Percentiles rank a stretch among this genome's conserved stretches.
These are phyloP conservation scores for Paxillus rubicundulus DNA, from an alignment of 768 basidiomycete genomes.

Conservation along the genomic window DNA sequence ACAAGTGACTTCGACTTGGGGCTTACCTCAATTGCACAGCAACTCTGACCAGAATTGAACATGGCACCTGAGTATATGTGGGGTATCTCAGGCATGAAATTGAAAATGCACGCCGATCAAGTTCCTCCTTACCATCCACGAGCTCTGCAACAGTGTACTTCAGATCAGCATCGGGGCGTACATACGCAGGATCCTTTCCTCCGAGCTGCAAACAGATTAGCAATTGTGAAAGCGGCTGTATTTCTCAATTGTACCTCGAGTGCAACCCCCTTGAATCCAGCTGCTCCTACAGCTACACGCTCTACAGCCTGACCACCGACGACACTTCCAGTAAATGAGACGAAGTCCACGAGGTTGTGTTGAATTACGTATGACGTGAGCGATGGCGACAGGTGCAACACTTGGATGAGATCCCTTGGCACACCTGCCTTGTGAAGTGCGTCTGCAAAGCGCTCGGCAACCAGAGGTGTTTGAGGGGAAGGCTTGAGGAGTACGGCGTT, in stretches of 20 bases:
- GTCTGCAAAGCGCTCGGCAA: constrained; percentile 74
- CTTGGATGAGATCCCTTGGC: constrained; percentile 69
- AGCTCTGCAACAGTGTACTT: constrained; percentile 81
- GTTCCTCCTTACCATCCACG: constrained; percentile 68
- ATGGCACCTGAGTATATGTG: constrained; percentile 59
- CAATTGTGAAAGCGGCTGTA: not conserved
- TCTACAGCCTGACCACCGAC: constrained; percentile 72
- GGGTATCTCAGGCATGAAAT: not conserved
- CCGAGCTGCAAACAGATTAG: constrained; percentile 63
- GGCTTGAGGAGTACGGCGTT: constrained; percentile 93
- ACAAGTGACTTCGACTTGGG: constrained; percentile 12
- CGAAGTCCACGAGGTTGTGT: constrained; percentile 70
- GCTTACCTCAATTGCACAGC: constrained; percentile 88
- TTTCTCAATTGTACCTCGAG: constrained; percentile 58
- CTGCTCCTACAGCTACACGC: constrained; percentile 59
- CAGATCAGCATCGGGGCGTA: constrained; percentile 81
- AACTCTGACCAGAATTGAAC: constrained; percentile 98
- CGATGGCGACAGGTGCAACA: constrained; percentile 67
- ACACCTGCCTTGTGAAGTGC: constrained; percentile 77
- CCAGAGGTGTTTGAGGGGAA: constrained; percentile 91
- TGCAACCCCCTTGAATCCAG: constrained; percentile 82
- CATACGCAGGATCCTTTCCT: constrained; percentile 97
- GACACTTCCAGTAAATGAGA: constrained; percentile 91
- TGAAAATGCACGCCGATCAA: not conserved
- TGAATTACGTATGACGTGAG: constrained; percentile 60